Base-by-base conservation (phyloP, 495 filamentous ascomycete genomes). In the Coniosporium apollinis region DNA sequence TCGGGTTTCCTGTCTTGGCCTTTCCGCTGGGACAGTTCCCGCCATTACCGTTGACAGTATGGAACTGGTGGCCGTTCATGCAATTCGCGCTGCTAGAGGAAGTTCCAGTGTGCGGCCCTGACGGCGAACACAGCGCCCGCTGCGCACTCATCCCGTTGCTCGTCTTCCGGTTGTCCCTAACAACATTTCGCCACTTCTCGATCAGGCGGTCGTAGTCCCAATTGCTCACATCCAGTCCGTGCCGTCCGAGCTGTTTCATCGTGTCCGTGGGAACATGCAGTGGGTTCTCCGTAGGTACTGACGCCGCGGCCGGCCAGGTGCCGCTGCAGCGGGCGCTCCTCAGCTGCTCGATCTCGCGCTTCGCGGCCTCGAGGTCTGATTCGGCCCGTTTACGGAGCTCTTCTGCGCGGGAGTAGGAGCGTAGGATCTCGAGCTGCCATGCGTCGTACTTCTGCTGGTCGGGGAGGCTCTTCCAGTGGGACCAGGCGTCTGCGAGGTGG, bases 361-460 rank as follows among this genome's bases (percentile, higher is more conserved):
- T 67, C 2, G 73, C 63, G 7, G 62, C 50, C 14, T 74, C 72
- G 17, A 84, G 67, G 21, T 64, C 60, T 11, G 69, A 62, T 38
- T 78, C 72, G 1, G 73, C 43, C 11, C 68, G 66, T 38, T 72
- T 62, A n/a, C 72, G 64, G 43, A 74, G 68, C 36, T 80, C 74
- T 25, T 70, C 59, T 37, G 77, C 75, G n/a, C 69, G 62, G 6
- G 70, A 71, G 31, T 77, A 75, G 20, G 78, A 70, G 24, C 83
- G 72, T 1, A 75, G 74, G 25, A 82, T 64, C 48, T 87, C 82
- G n/a, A 87, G 58, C 20, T 65, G 70, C 85, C 85, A 94, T 3
- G 69, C 51, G 22, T 83, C 72, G 20, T 64, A 61, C 22, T 67
- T 66, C 25, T 72, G 58, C 13, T 68, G 62, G 6, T 57, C 51